Base-by-base conservation (phyloP, 768 basidiomycete species). In the Xerocomellus amylosporus region DNA sequence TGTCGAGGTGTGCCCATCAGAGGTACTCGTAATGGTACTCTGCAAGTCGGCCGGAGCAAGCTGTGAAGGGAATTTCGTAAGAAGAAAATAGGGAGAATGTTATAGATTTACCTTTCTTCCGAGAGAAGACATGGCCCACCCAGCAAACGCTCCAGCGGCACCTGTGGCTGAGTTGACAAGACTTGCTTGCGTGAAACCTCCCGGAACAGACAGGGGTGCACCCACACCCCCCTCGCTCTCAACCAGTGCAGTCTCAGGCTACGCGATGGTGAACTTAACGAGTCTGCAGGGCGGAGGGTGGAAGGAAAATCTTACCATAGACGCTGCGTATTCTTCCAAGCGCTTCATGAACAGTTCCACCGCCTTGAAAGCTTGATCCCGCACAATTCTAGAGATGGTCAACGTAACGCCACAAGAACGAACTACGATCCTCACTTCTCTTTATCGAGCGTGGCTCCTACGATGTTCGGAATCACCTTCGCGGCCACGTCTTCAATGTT, bases 301-400 rank as follows among this genome's bases (percentile, higher is more conserved):
- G n/a, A 31, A 34, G 9, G 3, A 17, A 20, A 46, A 10, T 59
- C 79, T n/a, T 49, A 93, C 95, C 94, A 99, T 90, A 3, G 82
- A 78, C 0, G 79, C 79, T 2, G 87, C 90, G 61, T 97, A 80
- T 8, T 75, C 79, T 65, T 97, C 93, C 28, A 98, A 73, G 58
- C 80, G 84, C 69, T 89, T 90, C 58, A 96, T 76, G 64, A 97
- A 94, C 45, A 96, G 74, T 40, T 92, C 90, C 51, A 96, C 78
- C 7, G 93, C 88, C 71, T 90, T 96, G 79, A 96, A 98, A 2
- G 92, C 96, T 64, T 98, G 96, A 71, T 98, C 95, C 19, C 97
- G 83, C 0, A 98, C 96, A 8, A 92, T 70, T 62, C 96, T 98
- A 61, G 19, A 46, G 26, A 14, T 17, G 14, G 30, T 48, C 45